Percentiles rank a stretch among this genome's conserved stretches.
Conservation (phyloP, 345 rosid species). For the Cardamine occulta region DNA sequence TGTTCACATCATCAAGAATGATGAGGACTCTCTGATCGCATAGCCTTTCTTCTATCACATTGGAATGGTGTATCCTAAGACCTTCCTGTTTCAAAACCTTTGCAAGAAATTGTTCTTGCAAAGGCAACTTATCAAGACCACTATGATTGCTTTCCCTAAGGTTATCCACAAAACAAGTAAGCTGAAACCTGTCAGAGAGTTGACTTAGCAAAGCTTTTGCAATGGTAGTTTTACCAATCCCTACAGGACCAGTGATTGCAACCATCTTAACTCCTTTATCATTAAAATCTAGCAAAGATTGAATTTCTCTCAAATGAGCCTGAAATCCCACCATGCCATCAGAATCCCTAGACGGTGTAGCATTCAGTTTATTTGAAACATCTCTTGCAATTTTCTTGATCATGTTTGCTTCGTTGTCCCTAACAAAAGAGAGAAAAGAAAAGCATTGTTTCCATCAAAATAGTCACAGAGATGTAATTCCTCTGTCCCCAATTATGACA, state of each 20-base stretch:
- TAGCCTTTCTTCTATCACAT: neutral
- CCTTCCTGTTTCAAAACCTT: neutral
- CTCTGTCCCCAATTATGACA: neutral
- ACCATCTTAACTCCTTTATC: neutral
- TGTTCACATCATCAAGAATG: slow-evolving; percentile 27
- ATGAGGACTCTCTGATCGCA: neutral
- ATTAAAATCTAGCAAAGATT: neutral
- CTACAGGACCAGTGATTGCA: slow-evolving; percentile 20
- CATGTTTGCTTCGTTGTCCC: no score
- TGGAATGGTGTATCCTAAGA: neutral
- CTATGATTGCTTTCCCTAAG: neutral
- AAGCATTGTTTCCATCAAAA: neutral
- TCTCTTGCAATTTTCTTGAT: neutral
- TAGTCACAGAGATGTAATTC: neutral
- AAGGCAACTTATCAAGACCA: neutral
- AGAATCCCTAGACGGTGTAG: neutral
- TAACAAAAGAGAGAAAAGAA: no score
- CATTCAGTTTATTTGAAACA: neutral
- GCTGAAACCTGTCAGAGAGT: neutral
- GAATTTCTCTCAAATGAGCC: neutral
- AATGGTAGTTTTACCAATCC: slow-evolving; percentile 25
- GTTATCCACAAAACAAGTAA: neutral
- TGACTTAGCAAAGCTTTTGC: slow-evolving; percentile 8
- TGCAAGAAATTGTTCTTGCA: neutral
- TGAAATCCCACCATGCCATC: no score